Evolutionary conservation across 1,284 basidiomycete species (phyloP).

Genomic region (Naganishia albida): DNA sequence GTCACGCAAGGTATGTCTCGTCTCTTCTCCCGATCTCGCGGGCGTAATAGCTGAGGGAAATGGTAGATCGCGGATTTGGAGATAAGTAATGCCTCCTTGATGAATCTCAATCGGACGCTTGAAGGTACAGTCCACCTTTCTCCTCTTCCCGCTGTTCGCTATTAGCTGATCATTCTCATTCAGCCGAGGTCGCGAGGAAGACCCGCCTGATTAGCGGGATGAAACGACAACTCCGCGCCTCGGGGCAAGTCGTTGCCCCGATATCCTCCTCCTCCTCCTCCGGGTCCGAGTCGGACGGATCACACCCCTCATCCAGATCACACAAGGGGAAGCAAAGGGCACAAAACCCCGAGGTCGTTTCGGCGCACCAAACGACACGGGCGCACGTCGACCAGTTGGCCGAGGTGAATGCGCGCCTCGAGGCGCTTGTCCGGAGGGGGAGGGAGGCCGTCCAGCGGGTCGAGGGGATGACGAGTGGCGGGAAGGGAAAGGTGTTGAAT

Average conservation of each 20-base stretch:
- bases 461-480: conserved; percentile 25
- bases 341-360: not conserved
- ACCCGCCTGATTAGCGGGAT: conserved; percentile 16
- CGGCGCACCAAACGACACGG: not conserved
- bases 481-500: conserved; percentile 28
- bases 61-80: conserved; percentile 50
- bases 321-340: not conserved
- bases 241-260: conserved; percentile 6
- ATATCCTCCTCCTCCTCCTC: not conserved
- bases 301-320: not conserved
- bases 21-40: not conserved
- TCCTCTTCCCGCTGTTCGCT: not conserved
- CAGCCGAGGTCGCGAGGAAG: conserved; percentile 30
- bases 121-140: conserved; percentile 41
- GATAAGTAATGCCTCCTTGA: conserved; percentile 50
- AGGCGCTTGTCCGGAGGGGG: conserved; percentile 15
- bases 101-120: conserved; percentile 50
- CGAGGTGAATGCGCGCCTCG: conserved; percentile 15
- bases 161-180: not conserved
- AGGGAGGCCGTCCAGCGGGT: conserved; percentile 24
- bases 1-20: conserved; percentile 17
- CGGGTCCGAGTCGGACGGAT: conserved; percentile 6
- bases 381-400: not conserved
- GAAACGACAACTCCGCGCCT: conserved; percentile 28
- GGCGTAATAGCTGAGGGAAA: not conserved